These are phyloP conservation scores for Apiotrichum akiyoshidainum DNA, from an alignment of 1,284 basidiomycete genomes.

Conservation along the genomic window DNA sequence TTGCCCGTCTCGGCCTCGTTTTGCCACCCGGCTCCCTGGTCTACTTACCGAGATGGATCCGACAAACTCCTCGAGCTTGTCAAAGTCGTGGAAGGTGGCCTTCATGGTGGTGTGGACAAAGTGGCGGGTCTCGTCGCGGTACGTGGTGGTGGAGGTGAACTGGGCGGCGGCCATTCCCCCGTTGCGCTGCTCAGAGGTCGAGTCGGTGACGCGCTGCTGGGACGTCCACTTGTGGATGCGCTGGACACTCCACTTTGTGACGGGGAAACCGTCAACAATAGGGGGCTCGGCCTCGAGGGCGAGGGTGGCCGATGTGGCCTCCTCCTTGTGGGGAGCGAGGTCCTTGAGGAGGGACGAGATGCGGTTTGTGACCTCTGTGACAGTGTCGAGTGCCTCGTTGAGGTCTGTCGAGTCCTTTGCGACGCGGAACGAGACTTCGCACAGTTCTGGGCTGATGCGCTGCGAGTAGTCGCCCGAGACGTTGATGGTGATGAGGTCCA, in stretches of 20 bases:
- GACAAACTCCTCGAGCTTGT: slow-evolving; percentile 6
- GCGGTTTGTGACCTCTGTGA: neutral
- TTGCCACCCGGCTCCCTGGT: neutral
- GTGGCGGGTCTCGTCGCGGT: neutral
- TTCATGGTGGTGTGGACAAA: neutral
- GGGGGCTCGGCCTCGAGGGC: slow-evolving; percentile 11
- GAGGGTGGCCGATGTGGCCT: neutral
- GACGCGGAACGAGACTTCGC: slow-evolving; percentile 6
- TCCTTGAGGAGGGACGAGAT: neutral
- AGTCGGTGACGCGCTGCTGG: neutral
- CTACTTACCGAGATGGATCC: slow-evolving; percentile 7
- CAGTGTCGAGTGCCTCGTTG: neutral
- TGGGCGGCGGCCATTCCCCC: neutral
- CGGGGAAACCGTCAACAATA: slow-evolving; percentile 11
- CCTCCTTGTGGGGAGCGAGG: slow-evolving; percentile 6
- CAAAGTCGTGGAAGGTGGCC: slow-evolving; percentile 19
- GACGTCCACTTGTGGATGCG: slow-evolving; percentile 8
- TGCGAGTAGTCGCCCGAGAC: slow-evolving; percentile 2
- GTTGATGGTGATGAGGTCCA: neutral
- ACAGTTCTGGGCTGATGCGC: slow-evolving; percentile 13
- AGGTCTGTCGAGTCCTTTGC: neutral
- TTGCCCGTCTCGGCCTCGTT: too few relatives aligned
- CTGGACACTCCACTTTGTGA: slow-evolving; percentile 20
- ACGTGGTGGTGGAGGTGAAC: neutral
- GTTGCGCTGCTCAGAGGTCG: too few relatives aligned